phyloP scores from a whole-genome alignment of 768 basidiomycete species.

The Mycena crocata region DNA sequence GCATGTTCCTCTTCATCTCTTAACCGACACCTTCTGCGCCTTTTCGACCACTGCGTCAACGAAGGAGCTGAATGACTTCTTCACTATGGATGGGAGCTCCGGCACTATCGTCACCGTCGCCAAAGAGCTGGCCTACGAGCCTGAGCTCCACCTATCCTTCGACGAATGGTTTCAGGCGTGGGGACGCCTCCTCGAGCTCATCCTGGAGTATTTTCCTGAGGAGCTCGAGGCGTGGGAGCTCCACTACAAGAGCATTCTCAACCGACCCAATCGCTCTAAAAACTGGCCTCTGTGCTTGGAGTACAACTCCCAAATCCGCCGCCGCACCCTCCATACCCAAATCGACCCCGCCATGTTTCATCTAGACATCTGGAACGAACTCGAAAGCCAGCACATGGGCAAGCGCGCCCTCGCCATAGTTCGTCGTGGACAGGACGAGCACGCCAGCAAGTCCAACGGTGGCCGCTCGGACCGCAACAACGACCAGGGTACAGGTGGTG shows the following conservation, averaged over 20 bases:
- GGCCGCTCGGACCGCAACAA: too few relatives aligned
- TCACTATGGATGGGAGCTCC: neutral
- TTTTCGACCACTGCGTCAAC: conserved; percentile 3
- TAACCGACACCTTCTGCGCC: conserved; percentile 33
- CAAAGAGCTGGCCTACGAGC: conserved; percentile 18
- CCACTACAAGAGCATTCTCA: conserved; percentile 30
- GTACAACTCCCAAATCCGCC: conserved; percentile 33
- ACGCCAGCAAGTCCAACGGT: too few relatives aligned
- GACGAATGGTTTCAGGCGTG: conserved; percentile 40
- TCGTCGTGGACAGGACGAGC: neutral
- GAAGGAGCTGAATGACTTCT: neutral
- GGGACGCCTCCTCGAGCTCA: conserved; percentile 30
- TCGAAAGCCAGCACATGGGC: neutral
- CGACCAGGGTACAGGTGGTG: too few relatives aligned
- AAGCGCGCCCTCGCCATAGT: neutral
- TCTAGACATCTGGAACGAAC: conserved; percentile 25
- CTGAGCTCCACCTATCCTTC: conserved; percentile 33
- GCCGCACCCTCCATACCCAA: neutral
- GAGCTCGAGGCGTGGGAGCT: conserved; percentile 22
- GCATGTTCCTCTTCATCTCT: conserved; percentile 34
- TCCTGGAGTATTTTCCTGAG: conserved; percentile 23
- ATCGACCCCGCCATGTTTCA: conserved; percentile 26
- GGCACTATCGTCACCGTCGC: conserved; percentile 21
- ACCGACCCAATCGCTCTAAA: conserved; percentile 8
- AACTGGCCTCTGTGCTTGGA: conserved; percentile 30